Evolutionary conservation across 768 basidiomycete genomes (phyloP), one percentile per base, ranked within the genome.

Genomic region (Symmetrospora coprosmae): DNA sequence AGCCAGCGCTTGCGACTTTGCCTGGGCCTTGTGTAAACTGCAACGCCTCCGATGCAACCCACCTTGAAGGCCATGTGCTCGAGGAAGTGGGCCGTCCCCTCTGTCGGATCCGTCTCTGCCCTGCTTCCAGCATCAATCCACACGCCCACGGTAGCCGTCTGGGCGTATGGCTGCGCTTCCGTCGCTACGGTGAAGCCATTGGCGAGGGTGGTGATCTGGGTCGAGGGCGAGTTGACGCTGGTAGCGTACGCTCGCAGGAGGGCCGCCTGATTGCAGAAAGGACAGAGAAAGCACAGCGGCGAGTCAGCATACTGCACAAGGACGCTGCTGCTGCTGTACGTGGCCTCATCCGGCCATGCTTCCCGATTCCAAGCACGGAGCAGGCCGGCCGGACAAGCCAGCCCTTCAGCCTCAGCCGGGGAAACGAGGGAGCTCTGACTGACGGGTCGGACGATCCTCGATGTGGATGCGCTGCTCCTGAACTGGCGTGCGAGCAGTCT

Each of bases 101-200:
- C 91, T 37, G 87, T 92, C 74, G 82, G 81, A 76, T 88, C 84
- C 46, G 86, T 92, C 80, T 99, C 94, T 61, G 90, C 91, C 58
- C 94, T 81, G 65, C 87, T 90, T 65, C 94, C 94, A 61, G 94
- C 92, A 72, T 97, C 92, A 69, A 99, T 92, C 90, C 90, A 99
- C 62, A 97, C 85, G 64, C 94, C 94, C 23, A 58, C 89, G n/a
- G 92, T 99, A 6, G 91, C 90, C 0, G 94, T 97, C 75, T 91
- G 86, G 3, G 88, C 84, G 72, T 63, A 58, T 37, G 69, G 66
- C n/a, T 61, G 53, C 1, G 64, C 51, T 45, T 69, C 66, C 49
- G 65, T 65, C 31, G 65, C 41, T 13, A 62, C 43, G 13, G 89
- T 92, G 60, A 99, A 78, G 63, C 94, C 94, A 76, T 94, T 96